A percentile compares a stretch with the other conserved stretches of the same genome.
phyloP scores from a whole-genome alignment of 2,329 filamentous ascomycete species.

The Diaporthe sp. region DNA sequence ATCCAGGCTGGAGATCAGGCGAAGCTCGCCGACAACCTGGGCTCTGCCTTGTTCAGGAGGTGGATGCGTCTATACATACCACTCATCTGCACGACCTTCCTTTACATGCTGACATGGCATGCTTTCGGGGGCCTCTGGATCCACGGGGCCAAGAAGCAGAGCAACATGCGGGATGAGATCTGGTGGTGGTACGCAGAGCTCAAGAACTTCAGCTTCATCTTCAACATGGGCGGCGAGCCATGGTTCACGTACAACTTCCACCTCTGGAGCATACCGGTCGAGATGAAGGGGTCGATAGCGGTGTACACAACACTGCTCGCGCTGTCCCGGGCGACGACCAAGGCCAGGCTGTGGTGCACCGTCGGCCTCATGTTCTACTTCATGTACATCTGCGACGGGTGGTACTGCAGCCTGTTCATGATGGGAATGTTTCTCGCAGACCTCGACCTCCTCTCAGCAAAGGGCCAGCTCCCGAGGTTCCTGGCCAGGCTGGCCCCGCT shows the following conservation, averaged over 20 bases:
- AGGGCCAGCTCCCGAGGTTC: conserved; percentile 64
- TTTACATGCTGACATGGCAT: conserved; percentile 68
- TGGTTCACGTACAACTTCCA: conserved; percentile 73
- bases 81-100: conserved; percentile 68
- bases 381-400: conserved; percentile 76
- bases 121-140: conserved; percentile 63
- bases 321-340: conserved; percentile 67
- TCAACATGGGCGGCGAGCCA: conserved; percentile 68
- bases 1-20: conserved; percentile 59
- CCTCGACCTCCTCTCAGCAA: conserved; percentile 67
- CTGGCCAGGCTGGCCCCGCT: conserved; percentile 60
- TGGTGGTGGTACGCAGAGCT: conserved; percentile 67
- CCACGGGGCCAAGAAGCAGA: conserved; percentile 54
- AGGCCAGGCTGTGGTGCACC: conserved; percentile 68
- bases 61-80: conserved; percentile 65
- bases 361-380: conserved; percentile 72
- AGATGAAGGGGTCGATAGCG: conserved; percentile 75
- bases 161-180: conserved; percentile 62
- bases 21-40: conserved; percentile 59
- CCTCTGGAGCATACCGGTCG: conserved; percentile 74
- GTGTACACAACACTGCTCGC: conserved; percentile 71
- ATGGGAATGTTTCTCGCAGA: conserved; percentile 74
- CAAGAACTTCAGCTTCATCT: conserved; percentile 80
- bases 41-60: conserved; percentile 63
- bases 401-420: conserved; percentile 72